Evolutionary conservation across 2,329 filamentous ascomycete species (phyloP), one percentile per base, ranked within the genome.

Genomic region (Diaporthe batatas): DNA sequence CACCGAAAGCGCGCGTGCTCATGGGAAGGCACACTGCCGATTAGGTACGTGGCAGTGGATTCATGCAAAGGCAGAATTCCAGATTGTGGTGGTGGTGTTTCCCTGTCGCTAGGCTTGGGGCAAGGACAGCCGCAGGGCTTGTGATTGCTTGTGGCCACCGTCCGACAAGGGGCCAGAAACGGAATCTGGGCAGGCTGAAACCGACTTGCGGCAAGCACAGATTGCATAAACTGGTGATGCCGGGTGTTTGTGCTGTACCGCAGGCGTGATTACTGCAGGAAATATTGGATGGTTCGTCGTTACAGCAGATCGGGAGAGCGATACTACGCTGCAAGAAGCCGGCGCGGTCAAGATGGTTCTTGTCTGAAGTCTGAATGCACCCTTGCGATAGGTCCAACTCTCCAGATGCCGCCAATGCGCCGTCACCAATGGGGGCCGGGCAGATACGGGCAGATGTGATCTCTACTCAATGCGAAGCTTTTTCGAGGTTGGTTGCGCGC

Each of bases 181-280:
- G 14, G 47, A 55, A 59, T 64, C 55, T 62, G 55, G 67, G 54
- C 34, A 71, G 62, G 62, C 62, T 72, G 72, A 73, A 73, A 73
- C 72, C 42, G 64, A 73, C 47, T 72, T 73, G 72, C 72, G 72
- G 72, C 72, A 67, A 68, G 55, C 69, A 67, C 47, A 55, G 54
- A 68, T 55, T 67, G 34, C 68, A 32, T 59, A 47, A 57, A 54
- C 36, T 51, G 54, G 42, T 21, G 62, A 23, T 36, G 23, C 62
- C 44, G 29, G n/a, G 7, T 51, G 62, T 39, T 62, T 62, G 62
- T 32, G 62, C 62, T 51, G 44, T 54, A 62, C 53, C 10, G 49
- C 57, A 16, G 69, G 36, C 29, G 23, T 39, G 39, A 23, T 62
- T 21, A 23, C 53, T 18, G 36, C 47, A 55, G 23, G n/a, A 18